These are phyloP conservation scores for Plantago rigida DNA, from an alignment of 305 asterid genomes.

Conservation along the genomic window DNA sequence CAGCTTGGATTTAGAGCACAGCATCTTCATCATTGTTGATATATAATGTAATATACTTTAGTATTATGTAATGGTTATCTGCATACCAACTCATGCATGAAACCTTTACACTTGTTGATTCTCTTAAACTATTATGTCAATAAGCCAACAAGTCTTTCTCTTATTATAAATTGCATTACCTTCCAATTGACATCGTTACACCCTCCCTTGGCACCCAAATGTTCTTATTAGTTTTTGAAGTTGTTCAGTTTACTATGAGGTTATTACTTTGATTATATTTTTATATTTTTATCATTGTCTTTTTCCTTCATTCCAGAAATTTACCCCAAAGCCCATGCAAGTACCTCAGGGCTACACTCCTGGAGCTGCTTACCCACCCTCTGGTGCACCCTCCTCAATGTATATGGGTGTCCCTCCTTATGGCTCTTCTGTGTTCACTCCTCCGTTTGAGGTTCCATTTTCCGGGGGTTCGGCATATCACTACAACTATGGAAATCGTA, in stretches of 20 bases:
- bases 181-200: too few species aligned
- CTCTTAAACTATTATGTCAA: too few species aligned
- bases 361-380: constrained; percentile 56
- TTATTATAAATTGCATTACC: too few species aligned
- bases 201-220: neutral
- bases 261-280: too few species aligned
- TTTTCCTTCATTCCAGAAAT: constrained; percentile 36
- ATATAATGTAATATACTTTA: too few species aligned
- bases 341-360: constrained; percentile 61
- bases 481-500: constrained; percentile 64
- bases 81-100: too few species aligned
- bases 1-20: too few species aligned
- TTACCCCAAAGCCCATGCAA: constrained; percentile 57
- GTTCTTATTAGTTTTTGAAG: neutral
- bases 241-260: neutral
- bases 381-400: constrained; percentile 73
- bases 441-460: constrained; percentile 69
- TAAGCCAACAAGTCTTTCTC: too few species aligned
- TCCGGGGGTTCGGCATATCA: constrained; percentile 79
- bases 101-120: too few species aligned
- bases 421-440: constrained; percentile 65
- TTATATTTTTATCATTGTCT: too few species aligned
- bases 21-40: neutral
- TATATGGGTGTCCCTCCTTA: constrained; percentile 74
- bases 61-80: too few species aligned